These are phyloP conservation scores for Saitozyma sp. DNA, from an alignment of 768 basidiomycete genomes.

Conservation along the genomic window DNA sequence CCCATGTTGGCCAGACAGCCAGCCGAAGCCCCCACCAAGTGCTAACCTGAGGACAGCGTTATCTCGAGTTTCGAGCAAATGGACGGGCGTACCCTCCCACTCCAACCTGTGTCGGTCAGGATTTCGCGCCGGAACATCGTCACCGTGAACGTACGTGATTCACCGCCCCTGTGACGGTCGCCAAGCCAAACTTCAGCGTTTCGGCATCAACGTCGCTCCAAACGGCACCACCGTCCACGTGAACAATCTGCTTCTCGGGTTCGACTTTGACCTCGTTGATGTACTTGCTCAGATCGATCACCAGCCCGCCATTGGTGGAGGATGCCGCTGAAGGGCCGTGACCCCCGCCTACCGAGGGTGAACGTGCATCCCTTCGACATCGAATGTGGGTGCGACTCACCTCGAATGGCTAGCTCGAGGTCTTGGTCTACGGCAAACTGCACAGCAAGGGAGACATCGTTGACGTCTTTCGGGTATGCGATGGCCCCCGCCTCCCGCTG, in stretches of 20 bases:
- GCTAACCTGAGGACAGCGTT: no score
- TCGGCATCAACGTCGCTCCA: conserved; percentile 59
- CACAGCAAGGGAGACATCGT: conserved; percentile 55
- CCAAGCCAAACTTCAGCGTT: conserved; percentile 57
- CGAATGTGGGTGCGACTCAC: no score
- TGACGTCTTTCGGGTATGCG: conserved; percentile 56
- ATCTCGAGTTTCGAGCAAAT: no score
- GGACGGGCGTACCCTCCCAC: no score
- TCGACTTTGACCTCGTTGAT: conserved; percentile 46
- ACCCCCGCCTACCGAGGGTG: no score
- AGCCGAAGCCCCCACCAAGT: conserved; percentile 63
- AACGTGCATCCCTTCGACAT: no score
- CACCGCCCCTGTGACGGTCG: conserved; percentile 54
- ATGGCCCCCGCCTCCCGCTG: conserved; percentile 55
- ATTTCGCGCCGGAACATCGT: conserved; percentile 8
- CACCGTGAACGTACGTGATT: conserved; percentile 25
- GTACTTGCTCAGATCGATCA: conserved; percentile 56
- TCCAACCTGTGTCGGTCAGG: no score
- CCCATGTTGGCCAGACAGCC: conserved; percentile 54
- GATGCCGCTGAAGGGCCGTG: conserved; percentile 58
- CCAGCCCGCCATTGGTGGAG: conserved; percentile 57
- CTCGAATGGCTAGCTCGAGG: conserved; percentile 55
- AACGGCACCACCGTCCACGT: conserved; percentile 58
- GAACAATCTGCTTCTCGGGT: conserved; percentile 52
- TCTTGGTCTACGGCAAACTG: conserved; percentile 52